phyloP scores from a whole-genome alignment of 345 rosid genomes.

The Hibiscus tridactylites region DNA sequence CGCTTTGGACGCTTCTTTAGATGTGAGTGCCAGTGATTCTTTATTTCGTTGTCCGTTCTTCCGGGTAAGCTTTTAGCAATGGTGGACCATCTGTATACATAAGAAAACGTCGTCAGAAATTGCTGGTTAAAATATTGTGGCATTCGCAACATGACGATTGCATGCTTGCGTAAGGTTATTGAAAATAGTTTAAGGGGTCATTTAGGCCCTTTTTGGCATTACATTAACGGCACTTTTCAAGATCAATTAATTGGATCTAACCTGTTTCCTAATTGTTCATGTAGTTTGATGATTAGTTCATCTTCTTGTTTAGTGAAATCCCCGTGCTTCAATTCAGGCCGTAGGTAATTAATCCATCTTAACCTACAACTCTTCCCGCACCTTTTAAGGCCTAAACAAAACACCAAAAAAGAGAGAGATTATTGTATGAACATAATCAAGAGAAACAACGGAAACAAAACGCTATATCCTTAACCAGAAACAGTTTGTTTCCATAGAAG shows the following conservation, averaged over 20 bases:
- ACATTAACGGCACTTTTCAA: too few relatives aligned
- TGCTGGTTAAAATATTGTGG: background rate
- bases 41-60: constrained; percentile 34
- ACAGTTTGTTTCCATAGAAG: background rate
- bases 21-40: constrained; percentile 30
- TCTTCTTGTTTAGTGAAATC: constrained; percentile 29
- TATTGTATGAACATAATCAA: background rate
- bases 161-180: background rate
- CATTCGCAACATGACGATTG: background rate
- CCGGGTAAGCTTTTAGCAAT: constrained; percentile 26
- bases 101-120: background rate
- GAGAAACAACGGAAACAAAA: too few relatives aligned
- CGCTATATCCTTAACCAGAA: too few relatives aligned
- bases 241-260: background rate
- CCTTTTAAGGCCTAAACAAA: constrained; percentile 25
- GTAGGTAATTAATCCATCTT: constrained; percentile 36
- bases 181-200: background rate
- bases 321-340: constrained; percentile 32
- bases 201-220: too few relatives aligned
- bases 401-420: background rate
- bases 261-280: constrained; percentile 14
- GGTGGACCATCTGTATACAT: constrained; percentile 27
- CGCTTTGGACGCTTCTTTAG: constrained; percentile 17
- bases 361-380: constrained; percentile 43
- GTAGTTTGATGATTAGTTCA: constrained; percentile 22